Conservation (phyloP, 345 rosid species). For the Brassica juncea region DNA sequence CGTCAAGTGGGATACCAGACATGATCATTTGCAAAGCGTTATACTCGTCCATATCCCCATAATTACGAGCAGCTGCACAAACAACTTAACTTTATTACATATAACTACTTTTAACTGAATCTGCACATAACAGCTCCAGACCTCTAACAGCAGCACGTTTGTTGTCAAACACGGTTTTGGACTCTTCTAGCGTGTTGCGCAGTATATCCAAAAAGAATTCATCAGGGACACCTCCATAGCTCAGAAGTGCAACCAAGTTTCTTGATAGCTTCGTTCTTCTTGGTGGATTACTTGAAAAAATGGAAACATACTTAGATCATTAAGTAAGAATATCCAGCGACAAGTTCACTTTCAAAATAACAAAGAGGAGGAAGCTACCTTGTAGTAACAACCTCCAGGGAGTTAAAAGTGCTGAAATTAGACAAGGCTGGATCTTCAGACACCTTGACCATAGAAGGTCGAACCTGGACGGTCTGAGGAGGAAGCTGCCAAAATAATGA, state of each 20-base stretch:
- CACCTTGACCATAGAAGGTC: neutral
- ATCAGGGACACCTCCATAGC: constrained; percentile 78
- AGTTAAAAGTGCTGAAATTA: neutral
- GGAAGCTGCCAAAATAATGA: constrained; percentile 15
- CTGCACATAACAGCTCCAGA: neutral
- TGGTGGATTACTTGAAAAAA: neutral
- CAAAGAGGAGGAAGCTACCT: neutral
- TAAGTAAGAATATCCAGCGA: neutral
- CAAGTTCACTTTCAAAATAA: neutral
- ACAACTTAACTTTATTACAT: neutral
- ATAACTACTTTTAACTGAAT: neutral
- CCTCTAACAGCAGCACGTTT: constrained; percentile 60
- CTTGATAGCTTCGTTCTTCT: neutral
- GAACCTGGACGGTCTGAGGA: neutral
- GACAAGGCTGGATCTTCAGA: neutral
- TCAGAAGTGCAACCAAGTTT: constrained; percentile 8
- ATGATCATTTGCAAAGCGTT: constrained; percentile 53
- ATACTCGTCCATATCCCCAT: constrained; percentile 57
- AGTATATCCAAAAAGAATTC: constrained; percentile 54
- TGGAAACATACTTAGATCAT: neutral
- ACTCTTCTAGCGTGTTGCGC: constrained; percentile 55
- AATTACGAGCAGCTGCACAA: constrained; percentile 51
- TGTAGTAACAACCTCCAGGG: neutral
- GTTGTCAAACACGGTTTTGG: constrained; percentile 42
- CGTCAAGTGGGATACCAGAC: constrained; percentile 72